Evolutionary conservation across 1,284 basidiomycete genomes (phyloP), one percentile per base, ranked within the genome.

Genomic region (Hemileia vastatrix): DNA sequence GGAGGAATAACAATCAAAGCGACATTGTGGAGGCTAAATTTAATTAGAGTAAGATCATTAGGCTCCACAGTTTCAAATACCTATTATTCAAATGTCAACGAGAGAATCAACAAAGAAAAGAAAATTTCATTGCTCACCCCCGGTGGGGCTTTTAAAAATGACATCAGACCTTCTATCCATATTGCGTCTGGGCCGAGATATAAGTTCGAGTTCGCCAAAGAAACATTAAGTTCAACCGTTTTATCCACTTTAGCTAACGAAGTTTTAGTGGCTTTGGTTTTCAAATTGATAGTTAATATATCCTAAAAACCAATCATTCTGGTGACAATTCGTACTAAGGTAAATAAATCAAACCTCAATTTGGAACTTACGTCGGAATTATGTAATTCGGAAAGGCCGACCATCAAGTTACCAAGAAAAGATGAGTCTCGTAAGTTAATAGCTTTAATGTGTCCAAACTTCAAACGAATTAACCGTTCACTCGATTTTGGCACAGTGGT

Each of bases 1-100:
- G 66, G 58, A 11, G 69, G 65, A 0, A 67, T 61, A 1, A 70
- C 47, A 21, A 57, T 36, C 3, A 71, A 8, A 1, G 67, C 67
- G 33, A 62, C 66, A 24, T 67, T 65, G 21, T 59, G 58, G 8
- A 66, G 47, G 43, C 66, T 67, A 51, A 72, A 51, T 48, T 66
- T 78, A 27, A 97, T 77, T 4, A 80, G 79, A 1, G 91, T 95
- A 32, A 88, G 79, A 73, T 97, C 93, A 65, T 83, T 92, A 0
- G 94, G 94, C 19, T 91, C 84, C 11, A 96, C 90, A 50, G 90
- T 83, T 73, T 95, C 92, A 72, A 98, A 97, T 0, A 88, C 87
- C 84, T 91, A 65, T 6, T 32, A 31, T 32, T 6, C 1, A 53
- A 15, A 33, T 40, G 19, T 44, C 13, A 15, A 23, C 43, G 44